Evolutionary conservation across 495 filamentous ascomycete genomes (phyloP).

Genomic region (Oidiodendron maius): DNA sequence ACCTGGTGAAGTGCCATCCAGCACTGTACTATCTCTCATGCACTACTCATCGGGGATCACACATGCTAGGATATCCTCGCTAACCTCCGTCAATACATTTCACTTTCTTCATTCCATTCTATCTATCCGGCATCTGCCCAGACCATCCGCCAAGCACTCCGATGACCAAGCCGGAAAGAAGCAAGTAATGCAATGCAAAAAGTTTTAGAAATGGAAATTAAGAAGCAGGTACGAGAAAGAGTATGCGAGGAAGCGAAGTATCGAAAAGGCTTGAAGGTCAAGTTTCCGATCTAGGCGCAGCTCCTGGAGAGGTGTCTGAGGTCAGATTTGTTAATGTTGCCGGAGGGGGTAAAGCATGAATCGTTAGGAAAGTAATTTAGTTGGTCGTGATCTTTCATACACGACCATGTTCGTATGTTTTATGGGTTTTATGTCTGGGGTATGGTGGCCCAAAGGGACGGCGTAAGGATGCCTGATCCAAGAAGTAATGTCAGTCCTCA

Average conservation of each 20-base stretch:
- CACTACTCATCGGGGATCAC: background rate
- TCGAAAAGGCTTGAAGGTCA: conserved; percentile 3
- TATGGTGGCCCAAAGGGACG: conserved; percentile 15
- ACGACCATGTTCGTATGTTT: conserved; percentile 10
- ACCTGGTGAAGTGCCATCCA: background rate
- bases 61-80: background rate
- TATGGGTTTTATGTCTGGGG: too few relatives aligned
- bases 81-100: background rate
- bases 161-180: background rate
- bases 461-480: conserved; percentile 28
- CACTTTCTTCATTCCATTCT: background rate
- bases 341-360: conserved; percentile 16
- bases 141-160: background rate
- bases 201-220: conserved; percentile 6
- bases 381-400: conserved; percentile 18
- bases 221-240: conserved; percentile 6
- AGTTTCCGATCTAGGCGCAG: too few relatives aligned
- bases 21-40: background rate
- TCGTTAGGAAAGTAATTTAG: conserved; percentile 11
- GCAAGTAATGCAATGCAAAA: conserved; percentile 3
- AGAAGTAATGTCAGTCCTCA: conserved; percentile 9
- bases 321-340: conserved; percentile 1
- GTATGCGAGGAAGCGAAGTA: background rate
- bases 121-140: background rate
- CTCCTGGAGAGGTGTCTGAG: too few relatives aligned